A percentile compares a stretch with the other conserved stretches of the same genome.
Conservation (phyloP, 345 rosid species). For the Ceriops decandra region DNA sequence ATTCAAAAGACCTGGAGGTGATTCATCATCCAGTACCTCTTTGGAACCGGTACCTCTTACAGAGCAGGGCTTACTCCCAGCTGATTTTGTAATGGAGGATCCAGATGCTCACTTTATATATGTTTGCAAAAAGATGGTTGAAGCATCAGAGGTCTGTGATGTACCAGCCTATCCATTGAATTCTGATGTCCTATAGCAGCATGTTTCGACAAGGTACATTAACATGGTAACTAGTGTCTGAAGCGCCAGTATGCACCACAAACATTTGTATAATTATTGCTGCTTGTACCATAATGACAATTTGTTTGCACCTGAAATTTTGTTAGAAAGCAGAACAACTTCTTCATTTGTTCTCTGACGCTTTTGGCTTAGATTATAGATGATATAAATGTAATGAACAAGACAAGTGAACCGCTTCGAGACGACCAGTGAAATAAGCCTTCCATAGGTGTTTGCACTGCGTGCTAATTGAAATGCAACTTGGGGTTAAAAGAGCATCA, state of each 20-base stretch:
- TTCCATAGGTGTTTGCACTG: background rate
- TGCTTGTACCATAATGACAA: slow-evolving; percentile 19
- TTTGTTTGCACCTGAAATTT: slow-evolving; percentile 6
- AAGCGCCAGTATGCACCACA: slow-evolving; percentile 10
- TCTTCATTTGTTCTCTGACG: background rate
- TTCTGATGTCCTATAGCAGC: slow-evolving; percentile 29
- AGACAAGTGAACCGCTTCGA: background rate
- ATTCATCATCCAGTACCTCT: slow-evolving; percentile 43
- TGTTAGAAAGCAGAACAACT: slow-evolving; percentile 3
- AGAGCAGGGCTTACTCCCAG: slow-evolving; percentile 60
- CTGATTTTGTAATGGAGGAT: slow-evolving; percentile 69
- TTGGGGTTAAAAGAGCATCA: background rate
- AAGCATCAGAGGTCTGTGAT: slow-evolving; percentile 24
- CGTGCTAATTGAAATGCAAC: background rate
- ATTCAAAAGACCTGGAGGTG: slow-evolving; percentile 45
- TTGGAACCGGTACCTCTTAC: slow-evolving; percentile 67
- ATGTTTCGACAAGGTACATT: background rate
- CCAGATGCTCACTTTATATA: slow-evolving; percentile 92
- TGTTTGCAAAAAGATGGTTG: slow-evolving; percentile 58
- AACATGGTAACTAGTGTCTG: slow-evolving; percentile 3
- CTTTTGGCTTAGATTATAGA: background rate
- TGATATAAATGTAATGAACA: slow-evolving; percentile 5
- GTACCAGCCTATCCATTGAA: slow-evolving; percentile 39
- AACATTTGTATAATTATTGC: slow-evolving; percentile 15
- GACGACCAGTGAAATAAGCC: background rate